phyloP scores from a whole-genome alignment of 306 rosid species.

The Chamaecrista fasciculata region DNA sequence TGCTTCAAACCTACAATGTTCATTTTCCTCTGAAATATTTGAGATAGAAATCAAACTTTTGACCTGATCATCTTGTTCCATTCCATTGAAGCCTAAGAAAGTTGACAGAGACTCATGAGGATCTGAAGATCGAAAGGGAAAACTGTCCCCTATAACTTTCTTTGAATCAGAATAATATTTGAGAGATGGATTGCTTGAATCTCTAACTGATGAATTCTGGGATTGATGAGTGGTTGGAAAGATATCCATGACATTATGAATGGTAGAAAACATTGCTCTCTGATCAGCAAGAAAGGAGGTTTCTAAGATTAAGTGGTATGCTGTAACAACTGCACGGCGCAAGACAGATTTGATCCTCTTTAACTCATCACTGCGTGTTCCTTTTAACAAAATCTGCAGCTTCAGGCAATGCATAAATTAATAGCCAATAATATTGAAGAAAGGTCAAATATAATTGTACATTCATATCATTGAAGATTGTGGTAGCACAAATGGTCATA shows the following conservation, averaged over 20 bases:
- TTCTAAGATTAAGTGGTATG: constrained; percentile 79
- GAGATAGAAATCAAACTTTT: constrained; percentile 38
- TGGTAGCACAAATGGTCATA: constrained; percentile 10
- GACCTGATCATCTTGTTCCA: constrained; percentile 36
- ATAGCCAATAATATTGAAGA: constrained; percentile 18
- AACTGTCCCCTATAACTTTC: constrained; percentile 65
- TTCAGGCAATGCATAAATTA: constrained; percentile 32
- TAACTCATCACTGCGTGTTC: constrained; percentile 72
- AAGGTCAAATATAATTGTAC: constrained; percentile 22
- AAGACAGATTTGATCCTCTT: constrained; percentile 78
- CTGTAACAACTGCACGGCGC: constrained; percentile 83
- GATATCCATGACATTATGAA: constrained; percentile 37
- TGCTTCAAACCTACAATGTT: constrained; percentile 44
- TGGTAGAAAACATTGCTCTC: constrained; percentile 76
- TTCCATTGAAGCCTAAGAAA: constrained; percentile 59
- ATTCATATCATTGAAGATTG: background rate
- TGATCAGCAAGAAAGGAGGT: constrained; percentile 89
- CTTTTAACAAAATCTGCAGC: constrained; percentile 91
- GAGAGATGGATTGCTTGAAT: constrained; percentile 37
- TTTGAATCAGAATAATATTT: constrained; percentile 44
- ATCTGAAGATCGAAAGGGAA: constrained; percentile 59
- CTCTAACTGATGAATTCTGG: constrained; percentile 32
- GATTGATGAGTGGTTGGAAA: constrained; percentile 39
- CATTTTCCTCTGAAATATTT: constrained; percentile 42
- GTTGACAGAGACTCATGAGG: constrained; percentile 65